phyloP scores from a whole-genome alignment of 257 asterid genomes.

The Schizonepeta tenuifolia region DNA sequence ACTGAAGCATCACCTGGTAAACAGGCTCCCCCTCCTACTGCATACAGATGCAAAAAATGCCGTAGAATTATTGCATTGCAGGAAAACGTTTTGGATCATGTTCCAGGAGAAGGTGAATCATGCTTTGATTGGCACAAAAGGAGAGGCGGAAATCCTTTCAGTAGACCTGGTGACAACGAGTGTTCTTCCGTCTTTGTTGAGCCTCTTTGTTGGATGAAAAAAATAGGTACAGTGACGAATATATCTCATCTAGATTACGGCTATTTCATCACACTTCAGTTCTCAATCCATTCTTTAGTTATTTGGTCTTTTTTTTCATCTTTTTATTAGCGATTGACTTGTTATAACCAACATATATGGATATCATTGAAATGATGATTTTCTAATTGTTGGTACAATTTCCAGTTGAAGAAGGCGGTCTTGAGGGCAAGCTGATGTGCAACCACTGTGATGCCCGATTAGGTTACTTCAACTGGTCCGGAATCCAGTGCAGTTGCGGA shows the following conservation, averaged over 20 bases:
- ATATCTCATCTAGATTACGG: not conserved
- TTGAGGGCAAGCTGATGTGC: slow-evolving; percentile 89
- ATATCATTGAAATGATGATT: not conserved
- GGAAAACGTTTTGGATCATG: slow-evolving; percentile 79
- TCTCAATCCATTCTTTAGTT: no score
- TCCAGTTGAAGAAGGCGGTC: slow-evolving; percentile 84
- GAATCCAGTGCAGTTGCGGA: slow-evolving; percentile 97
- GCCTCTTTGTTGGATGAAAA: slow-evolving; percentile 97
- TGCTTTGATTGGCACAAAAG: slow-evolving; percentile 88
- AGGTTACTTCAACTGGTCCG: slow-evolving; percentile 97
- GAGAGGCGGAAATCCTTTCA: slow-evolving; percentile 72
- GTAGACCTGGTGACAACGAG: slow-evolving; percentile 56
- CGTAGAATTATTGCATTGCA: slow-evolving; percentile 84
- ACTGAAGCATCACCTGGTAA: slow-evolving; percentile 42
- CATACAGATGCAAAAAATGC: slow-evolving; percentile 94
- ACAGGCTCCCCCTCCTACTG: slow-evolving; percentile 46
- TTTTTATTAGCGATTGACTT: not conserved
- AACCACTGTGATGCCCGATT: slow-evolving; percentile 82
- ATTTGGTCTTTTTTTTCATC: not conserved
- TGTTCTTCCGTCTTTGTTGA: slow-evolving; percentile 92
- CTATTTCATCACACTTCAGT: no score
- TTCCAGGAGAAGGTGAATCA: slow-evolving; percentile 92
- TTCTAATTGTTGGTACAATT: not conserved
- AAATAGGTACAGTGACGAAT: slow-evolving; percentile 54
- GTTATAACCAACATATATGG: not conserved